Conservation (phyloP, 352 stramenopile species). For the Phytopythium aichiense region DNA sequence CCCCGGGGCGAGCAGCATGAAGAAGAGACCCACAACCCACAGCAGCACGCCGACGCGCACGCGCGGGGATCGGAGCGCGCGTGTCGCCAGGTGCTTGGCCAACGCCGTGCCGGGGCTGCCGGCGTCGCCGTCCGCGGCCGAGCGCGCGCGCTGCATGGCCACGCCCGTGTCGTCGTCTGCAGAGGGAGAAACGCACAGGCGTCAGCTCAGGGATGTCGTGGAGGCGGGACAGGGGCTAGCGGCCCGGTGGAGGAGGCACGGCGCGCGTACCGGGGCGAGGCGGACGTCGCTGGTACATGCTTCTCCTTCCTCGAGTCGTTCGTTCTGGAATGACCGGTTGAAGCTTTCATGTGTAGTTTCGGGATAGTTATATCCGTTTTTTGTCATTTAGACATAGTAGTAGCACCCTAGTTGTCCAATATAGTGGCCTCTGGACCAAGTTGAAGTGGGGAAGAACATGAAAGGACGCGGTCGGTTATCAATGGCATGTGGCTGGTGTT, state of each 20-base stretch:
- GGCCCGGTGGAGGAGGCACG: not conserved
- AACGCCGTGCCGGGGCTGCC: constrained; percentile 50
- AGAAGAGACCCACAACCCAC: constrained; percentile 78
- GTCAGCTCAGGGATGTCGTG: not conserved
- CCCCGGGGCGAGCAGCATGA: constrained; percentile 73
- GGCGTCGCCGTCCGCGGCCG: constrained; percentile 4
- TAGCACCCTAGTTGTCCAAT: too few species aligned
- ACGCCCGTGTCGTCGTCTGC: constrained; percentile 17
- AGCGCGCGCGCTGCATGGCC: constrained; percentile 24
- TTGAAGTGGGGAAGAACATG: too few species aligned
- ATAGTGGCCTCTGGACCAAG: too few species aligned
- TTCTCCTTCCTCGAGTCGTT: not conserved
- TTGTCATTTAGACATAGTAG: too few species aligned
- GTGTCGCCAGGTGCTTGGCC: constrained; percentile 43
- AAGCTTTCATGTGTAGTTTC: not conserved
- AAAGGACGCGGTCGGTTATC: too few species aligned
- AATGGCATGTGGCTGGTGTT: too few species aligned
- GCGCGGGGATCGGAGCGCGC: constrained; percentile 52
- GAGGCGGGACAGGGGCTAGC: not conserved
- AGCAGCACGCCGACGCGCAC: constrained; percentile 61
- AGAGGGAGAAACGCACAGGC: not conserved
- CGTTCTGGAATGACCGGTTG: not conserved
- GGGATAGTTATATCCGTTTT: too few species aligned
- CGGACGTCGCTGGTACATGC: constrained; percentile 8
- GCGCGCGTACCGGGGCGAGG: not conserved